Conservation (phyloP, 2,329 filamentous ascomycete genomes). For the Aspergillus fumigatus region DNA sequence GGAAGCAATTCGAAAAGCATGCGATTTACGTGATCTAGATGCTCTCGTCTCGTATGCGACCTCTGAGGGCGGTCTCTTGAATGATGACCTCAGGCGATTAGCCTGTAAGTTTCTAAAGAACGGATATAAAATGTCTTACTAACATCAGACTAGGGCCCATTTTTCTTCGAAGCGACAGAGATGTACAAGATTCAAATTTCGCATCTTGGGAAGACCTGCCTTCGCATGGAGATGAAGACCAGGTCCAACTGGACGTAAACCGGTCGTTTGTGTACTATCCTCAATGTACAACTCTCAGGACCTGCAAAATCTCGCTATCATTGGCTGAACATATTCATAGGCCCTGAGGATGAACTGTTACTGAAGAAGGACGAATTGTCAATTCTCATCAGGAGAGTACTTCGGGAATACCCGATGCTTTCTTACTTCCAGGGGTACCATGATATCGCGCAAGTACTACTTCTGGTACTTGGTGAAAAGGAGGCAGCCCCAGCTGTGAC, state of each 20-base stretch:
- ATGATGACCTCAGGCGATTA: slow-evolving; percentile 62
- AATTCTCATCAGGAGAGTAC: slow-evolving; percentile 71
- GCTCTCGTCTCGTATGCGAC: slow-evolving; percentile 56
- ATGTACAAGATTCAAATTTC: slow-evolving; percentile 12
- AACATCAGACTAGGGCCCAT: slow-evolving; percentile 41
- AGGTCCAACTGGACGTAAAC: slow-evolving; percentile 88
- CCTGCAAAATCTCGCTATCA: slow-evolving; percentile 14
- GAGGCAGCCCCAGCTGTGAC: slow-evolving; percentile 62
- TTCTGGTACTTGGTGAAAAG: slow-evolving; percentile 70
- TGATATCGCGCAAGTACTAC: slow-evolving; percentile 93
- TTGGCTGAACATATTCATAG: slow-evolving; percentile 37
- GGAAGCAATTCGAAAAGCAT: slow-evolving; percentile 55
- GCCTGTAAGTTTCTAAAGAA: slow-evolving; percentile 63
- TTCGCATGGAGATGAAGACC: slow-evolving; percentile 79
- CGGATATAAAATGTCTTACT: background rate
- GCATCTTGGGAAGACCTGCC: slow-evolving; percentile 59
- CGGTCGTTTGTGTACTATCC: slow-evolving; percentile 98
- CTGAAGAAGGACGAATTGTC: slow-evolving; percentile 72
- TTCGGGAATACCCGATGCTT: slow-evolving; percentile 76
- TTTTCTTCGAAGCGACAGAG: slow-evolving; percentile 40
- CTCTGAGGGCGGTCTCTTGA: slow-evolving; percentile 62
- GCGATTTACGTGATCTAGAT: slow-evolving; percentile 53
- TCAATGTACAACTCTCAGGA: slow-evolving; percentile 52
- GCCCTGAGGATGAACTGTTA: slow-evolving; percentile 64
- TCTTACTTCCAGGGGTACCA: slow-evolving; percentile 99